These are phyloP conservation scores for Naganishia vishniacii DNA, from an alignment of 768 basidiomycete species.

Conservation along the genomic window DNA sequence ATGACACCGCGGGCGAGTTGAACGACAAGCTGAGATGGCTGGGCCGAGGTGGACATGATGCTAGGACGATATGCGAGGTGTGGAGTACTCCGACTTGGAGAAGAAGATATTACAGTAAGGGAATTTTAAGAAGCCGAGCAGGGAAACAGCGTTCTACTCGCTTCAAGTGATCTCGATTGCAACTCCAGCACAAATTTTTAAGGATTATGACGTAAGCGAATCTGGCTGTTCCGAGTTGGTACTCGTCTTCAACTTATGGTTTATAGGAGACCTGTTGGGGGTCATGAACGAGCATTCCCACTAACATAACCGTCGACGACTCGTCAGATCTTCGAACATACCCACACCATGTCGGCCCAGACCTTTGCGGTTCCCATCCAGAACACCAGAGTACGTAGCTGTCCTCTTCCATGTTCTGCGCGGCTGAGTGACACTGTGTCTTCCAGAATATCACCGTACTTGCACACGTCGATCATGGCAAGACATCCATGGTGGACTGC, in stretches of 20 bases:
- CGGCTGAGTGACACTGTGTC: conserved; percentile 56
- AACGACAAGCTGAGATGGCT: conserved; percentile 10
- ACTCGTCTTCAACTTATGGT: no score
- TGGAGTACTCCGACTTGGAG: no score
- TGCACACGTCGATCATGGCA: conserved; percentile 70
- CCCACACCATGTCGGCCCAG: conserved; percentile 7
- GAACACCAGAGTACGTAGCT: conserved; percentile 40
- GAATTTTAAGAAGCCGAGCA: no score
- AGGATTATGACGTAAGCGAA: no score
- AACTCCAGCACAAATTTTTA: no score
- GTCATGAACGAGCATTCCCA: no score
- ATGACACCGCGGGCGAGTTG: conserved; percentile 83
- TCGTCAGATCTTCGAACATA: not conserved
- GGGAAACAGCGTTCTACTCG: no score
- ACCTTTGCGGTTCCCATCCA: conserved; percentile 42
- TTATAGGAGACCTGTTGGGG: no score
- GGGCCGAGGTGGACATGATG: conserved; percentile 7
- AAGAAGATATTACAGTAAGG: no score
- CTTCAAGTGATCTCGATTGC: not conserved
- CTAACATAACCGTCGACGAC: not conserved
- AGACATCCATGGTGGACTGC: conserved; percentile 70
- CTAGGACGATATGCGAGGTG: not conserved
- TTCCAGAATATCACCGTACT: conserved; percentile 65
- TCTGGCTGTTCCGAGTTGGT: no score
- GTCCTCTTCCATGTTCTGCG: not conserved